Percentiles rank a stretch among this genome's conserved stretches.
phyloP scores from a whole-genome alignment of 345 rosid species.

The Aurinia saxatilis region DNA sequence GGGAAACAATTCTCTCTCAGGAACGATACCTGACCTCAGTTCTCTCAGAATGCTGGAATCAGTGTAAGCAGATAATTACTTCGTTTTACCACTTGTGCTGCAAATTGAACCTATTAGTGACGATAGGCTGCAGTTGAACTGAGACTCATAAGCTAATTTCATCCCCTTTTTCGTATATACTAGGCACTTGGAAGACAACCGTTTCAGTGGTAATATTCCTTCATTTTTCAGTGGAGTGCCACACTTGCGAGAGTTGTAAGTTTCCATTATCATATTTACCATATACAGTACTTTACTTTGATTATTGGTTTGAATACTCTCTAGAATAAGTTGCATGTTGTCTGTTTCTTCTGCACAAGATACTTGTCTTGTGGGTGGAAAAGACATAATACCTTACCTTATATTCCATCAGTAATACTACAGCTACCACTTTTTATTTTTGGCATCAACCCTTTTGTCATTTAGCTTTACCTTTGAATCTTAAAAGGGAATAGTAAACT shows the following conservation, averaged over 20 bases:
- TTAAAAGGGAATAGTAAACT: constrained; percentile 2
- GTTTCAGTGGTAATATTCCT: constrained; percentile 56
- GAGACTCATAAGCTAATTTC: constrained; percentile 6
- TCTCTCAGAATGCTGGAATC: constrained; percentile 46
- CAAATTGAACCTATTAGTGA: neutral
- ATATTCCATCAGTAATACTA: constrained; percentile 1
- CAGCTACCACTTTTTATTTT: neutral
- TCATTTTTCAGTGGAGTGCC: constrained; percentile 46
- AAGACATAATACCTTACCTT: neutral
- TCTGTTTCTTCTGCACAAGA: constrained; percentile 17
- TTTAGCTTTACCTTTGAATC: constrained; percentile 12
- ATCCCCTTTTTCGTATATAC: neutral
- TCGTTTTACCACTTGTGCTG: neutral
- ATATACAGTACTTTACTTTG: neutral
- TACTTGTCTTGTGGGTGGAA: constrained; percentile 22
- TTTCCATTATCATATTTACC: constrained; percentile 8
- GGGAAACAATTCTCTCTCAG: constrained; percentile 63
- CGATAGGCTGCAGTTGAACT: neutral
- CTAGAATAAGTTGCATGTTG: constrained; percentile 5
- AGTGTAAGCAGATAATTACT: constrained; percentile 41
- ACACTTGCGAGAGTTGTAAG: constrained; percentile 70
- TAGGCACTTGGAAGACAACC: constrained; percentile 85
- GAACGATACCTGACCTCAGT: constrained; percentile 65
- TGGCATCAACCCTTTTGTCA: constrained; percentile 7
- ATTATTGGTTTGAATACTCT: neutral